Percentiles rank a stretch among this genome's conserved stretches.
These are phyloP conservation scores for Podosphaera xanthii DNA, from an alignment of 2,329 filamentous ascomycete genomes.

Conservation along the genomic window DNA sequence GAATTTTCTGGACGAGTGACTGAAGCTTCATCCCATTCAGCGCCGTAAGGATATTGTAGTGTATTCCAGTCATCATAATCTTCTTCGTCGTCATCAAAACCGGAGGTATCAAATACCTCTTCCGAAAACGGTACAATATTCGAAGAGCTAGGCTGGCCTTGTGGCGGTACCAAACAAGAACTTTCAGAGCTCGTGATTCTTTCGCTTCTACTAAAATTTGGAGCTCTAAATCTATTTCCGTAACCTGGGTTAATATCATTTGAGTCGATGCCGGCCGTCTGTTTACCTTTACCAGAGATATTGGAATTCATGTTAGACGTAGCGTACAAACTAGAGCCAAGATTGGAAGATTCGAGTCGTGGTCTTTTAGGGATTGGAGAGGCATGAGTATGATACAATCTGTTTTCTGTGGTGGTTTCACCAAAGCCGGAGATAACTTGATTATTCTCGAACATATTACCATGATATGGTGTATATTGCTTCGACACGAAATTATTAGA, in stretches of 20 bases:
- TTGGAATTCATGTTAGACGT: not conserved
- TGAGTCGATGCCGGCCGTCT: not conserved
- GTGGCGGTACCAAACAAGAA: not conserved
- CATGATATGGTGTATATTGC: not conserved
- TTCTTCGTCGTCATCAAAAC: not conserved
- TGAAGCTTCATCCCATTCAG: not conserved
- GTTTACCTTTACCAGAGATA: not conserved
- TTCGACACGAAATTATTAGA: not conserved
- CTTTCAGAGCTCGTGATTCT: not conserved
- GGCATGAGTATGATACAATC: not conserved
- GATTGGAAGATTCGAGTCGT: not conserved
- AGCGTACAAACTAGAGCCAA: not conserved
- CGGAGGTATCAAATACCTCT: not conserved
- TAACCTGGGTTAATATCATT: not conserved
- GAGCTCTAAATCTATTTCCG: not conserved
- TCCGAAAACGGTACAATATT: not conserved
- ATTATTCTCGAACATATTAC: not conserved
- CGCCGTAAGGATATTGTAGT: not conserved
- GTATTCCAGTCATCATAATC: not conserved
- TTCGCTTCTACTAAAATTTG: not conserved
- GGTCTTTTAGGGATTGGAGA: not conserved
- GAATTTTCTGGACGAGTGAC: not conserved
- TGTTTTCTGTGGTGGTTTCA: not conserved
- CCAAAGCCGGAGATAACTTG: not conserved
- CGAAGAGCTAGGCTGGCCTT: not conserved